Evolutionary conservation across 2,329 filamentous ascomycete genomes (phyloP).

Genomic region (Ceratocystis cubensis): DNA sequence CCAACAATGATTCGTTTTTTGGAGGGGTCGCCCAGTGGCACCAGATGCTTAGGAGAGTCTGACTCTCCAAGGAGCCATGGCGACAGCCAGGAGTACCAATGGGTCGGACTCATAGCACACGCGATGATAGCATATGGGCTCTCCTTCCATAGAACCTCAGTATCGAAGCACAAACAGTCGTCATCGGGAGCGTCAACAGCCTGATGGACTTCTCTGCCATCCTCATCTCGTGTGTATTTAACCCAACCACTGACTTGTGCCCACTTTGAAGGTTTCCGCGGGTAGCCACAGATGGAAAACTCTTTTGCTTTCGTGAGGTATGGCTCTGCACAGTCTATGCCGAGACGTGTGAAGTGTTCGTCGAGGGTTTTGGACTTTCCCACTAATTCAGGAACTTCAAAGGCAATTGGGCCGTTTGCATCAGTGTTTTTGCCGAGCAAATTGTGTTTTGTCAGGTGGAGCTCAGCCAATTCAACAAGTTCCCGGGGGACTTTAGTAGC

Average conservation of each 20-base stretch:
- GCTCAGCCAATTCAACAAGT: slow-evolving; percentile 64
- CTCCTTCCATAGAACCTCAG: slow-evolving; percentile 92
- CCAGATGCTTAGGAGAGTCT: slow-evolving; percentile 61
- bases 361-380: slow-evolving; percentile 58
- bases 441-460: slow-evolving; percentile 76
- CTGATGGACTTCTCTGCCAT: slow-evolving; percentile 37
- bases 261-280: slow-evolving; percentile 58
- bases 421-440: slow-evolving; percentile 84
- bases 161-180: slow-evolving; percentile 79
- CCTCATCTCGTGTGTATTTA: slow-evolving; percentile 69
- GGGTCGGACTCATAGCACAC: slow-evolving; percentile 74
- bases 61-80: slow-evolving; percentile 86
- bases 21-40: slow-evolving; percentile 69
- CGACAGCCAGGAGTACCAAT: slow-evolving; percentile 97
- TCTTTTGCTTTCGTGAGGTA: slow-evolving; percentile 63
- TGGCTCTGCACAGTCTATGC: slow-evolving; percentile 74
- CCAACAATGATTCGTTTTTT: slow-evolving; percentile 71
- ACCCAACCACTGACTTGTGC: slow-evolving; percentile 76
- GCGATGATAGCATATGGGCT: slow-evolving; percentile 93
- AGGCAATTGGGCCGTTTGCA: slow-evolving; percentile 60
- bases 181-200: slow-evolving; percentile 66
- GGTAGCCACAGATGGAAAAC: slow-evolving; percentile 52
- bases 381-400: slow-evolving; percentile 69
- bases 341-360: slow-evolving; percentile 86
- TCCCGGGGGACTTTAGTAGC: slow-evolving; percentile 45